Evolutionary conservation across 257 asterid genomes (phyloP).

Genomic region (Haberlea rhodopensis): DNA sequence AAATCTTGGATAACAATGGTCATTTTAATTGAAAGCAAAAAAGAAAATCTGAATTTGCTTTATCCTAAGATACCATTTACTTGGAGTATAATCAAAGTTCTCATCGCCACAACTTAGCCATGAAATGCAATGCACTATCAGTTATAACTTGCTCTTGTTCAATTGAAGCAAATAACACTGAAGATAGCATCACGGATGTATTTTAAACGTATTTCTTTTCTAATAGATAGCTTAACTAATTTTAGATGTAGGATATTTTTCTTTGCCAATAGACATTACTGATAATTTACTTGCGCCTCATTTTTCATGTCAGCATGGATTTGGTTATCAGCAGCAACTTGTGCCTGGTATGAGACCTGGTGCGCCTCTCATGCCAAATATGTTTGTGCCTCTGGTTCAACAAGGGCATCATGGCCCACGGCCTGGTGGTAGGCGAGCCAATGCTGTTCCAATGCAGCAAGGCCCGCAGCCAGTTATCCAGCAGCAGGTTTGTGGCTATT

Average conservation of each 20-base stretch:
- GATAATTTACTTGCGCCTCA: neutral
- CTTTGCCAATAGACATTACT: neutral
- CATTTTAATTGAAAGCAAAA: neutral
- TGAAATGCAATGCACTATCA: neutral
- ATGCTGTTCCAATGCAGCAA: constrained; percentile 40
- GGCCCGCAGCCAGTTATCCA: constrained; percentile 51
- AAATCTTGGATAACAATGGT: too few relatives aligned
- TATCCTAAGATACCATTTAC: neutral
- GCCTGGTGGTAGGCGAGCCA: constrained; percentile 41
- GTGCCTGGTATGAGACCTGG: constrained; percentile 55
- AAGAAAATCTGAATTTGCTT: too few relatives aligned
- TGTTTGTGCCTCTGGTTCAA: constrained; percentile 44
- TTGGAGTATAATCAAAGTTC: neutral
- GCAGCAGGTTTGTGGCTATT: constrained; percentile 42
- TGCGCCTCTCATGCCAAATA: constrained; percentile 44
- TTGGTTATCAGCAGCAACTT: constrained; percentile 57
- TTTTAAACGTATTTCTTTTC: neutral
- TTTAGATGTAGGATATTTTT: neutral
- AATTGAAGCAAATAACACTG: neutral
- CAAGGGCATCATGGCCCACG: constrained; percentile 49
- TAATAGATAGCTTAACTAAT: neutral
- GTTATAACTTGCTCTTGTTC: neutral
- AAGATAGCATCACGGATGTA: neutral
- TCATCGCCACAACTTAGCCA: too few relatives aligned
- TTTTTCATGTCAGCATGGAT: constrained; percentile 40